A percentile compares a stretch with the other conserved stretches of the same genome.
These are phyloP conservation scores for Pelargonium citronellum DNA, from an alignment of 441 rosid species.

Conservation along the genomic window DNA sequence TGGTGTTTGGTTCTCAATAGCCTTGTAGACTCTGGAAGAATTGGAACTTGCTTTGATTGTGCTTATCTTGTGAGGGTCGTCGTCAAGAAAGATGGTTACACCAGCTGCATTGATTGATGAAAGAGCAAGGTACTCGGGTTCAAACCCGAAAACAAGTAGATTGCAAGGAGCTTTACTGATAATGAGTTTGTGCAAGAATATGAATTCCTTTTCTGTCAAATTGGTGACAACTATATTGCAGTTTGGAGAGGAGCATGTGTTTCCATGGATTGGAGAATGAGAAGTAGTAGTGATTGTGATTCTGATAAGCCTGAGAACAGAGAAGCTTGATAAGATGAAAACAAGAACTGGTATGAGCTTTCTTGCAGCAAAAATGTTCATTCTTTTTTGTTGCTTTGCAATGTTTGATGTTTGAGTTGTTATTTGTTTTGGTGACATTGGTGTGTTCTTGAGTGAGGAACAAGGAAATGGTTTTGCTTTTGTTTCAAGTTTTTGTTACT, in stretches of 20 bases:
- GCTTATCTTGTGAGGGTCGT: constrained; percentile 35
- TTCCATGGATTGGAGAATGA: constrained; percentile 26
- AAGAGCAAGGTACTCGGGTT: constrained; percentile 37
- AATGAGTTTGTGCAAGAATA: constrained; percentile 43
- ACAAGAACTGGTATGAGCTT: constrained; percentile 56
- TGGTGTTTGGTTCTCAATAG: constrained; percentile 34
- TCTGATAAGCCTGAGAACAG: constrained; percentile 55
- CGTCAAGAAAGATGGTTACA: constrained; percentile 45
- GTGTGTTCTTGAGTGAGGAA: constrained; percentile 37
- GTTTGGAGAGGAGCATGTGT: constrained; percentile 25
- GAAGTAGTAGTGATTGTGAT: constrained; percentile 43
- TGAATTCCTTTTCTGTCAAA: constrained; percentile 60
- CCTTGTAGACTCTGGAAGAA: constrained; percentile 35
- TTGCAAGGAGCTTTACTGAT: constrained; percentile 48
- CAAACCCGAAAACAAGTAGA: constrained; percentile 55
- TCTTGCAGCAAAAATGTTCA: constrained; percentile 40
- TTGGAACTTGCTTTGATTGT: constrained; percentile 26
- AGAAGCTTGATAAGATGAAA: constrained; percentile 49
- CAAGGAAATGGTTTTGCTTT: constrained; percentile 52
- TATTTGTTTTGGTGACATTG: constrained; percentile 9
- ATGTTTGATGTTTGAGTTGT: constrained; percentile 11
- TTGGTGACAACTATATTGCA: constrained; percentile 20
- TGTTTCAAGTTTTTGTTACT: constrained; percentile 27
- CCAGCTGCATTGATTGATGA: constrained; percentile 47
- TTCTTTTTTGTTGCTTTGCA: constrained; percentile 26